These are phyloP conservation scores for Aspergillus carbonarius DNA, from an alignment of 2,329 filamentous ascomycete genomes.

Conservation along the genomic window DNA sequence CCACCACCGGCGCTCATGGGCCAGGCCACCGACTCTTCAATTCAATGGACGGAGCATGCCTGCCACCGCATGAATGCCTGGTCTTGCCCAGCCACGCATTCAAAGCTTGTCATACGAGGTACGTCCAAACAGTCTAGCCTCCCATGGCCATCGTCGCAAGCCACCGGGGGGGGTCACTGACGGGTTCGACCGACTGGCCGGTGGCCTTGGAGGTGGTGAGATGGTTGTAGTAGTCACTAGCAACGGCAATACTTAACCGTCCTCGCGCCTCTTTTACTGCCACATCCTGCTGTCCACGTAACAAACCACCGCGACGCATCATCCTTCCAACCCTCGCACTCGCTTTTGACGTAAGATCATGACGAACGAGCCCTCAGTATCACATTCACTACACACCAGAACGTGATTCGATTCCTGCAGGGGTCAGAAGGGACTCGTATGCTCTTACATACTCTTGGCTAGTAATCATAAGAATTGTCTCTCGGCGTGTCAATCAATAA, in stretches of 20 bases:
- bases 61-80: not conserved
- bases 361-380: constrained; percentile 3
- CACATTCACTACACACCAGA: not conserved
- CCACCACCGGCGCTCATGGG: not conserved
- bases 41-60: not conserved
- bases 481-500: not conserved
- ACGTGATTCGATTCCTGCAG: not conserved
- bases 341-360: constrained; percentile 5
- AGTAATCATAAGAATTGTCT: not conserved
- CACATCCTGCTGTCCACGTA: constrained; percentile 1
- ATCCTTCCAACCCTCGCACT: not conserved
- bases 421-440: not conserved
- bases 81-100: not conserved
- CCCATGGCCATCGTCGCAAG: not conserved
- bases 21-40: not conserved
- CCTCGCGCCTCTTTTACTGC: not conserved
- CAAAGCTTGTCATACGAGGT: not conserved
- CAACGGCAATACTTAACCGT: not conserved
- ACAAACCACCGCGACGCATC: constrained; percentile 1
- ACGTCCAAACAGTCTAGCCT: not conserved
- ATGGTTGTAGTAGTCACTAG: not conserved
- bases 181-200: not conserved
- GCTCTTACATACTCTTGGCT: not conserved
- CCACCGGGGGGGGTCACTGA: not conserved
- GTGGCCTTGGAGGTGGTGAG: not conserved